Base-by-base conservation (phyloP, 441 rosid genomes). In the Omphalea diandra region DNA sequence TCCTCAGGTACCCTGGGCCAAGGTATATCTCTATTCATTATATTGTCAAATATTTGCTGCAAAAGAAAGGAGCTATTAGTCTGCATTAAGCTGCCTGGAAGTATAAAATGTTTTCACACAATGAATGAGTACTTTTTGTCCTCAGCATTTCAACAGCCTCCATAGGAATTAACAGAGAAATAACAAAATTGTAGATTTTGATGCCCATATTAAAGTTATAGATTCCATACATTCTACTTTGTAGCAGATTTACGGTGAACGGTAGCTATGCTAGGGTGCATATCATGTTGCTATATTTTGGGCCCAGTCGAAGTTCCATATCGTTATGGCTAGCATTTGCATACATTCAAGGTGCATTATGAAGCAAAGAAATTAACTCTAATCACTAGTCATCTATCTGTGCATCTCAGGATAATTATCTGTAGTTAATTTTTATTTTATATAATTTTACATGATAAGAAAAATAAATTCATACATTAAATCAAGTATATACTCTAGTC, bases 41-140 rank as follows among this genome's bases (percentile, higher is more conserved):
- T 90, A 70, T 88, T 96, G 80, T 90, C 99, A 72, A 96, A 93
- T 78, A 96, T 87, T 85, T 83, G 88, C 99, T 96, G 91, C 86
- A 84, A 75, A 8, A 61, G 54, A 67, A 47, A 60, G 43, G 69
- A 36, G 20, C 32, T 38, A 49, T 66, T 43, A 59, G 52, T 36
- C 60, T 44, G 60, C 24, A 53, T 63, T 65, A 64, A 69, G 67
- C 41, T 41, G 33, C 24, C 56, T 14, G 31, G 27, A 27, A 7
- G 38, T 49, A 22, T 63, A 43, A 56, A 55, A 71, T 73, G 35
- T 12, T 38, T 33, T 14, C 8, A 72, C 4, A 50, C 20, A 18
- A 47, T 32, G 26, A 63, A 29, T 9, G 2, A 38, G 35, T 12
- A 11, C 10, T 4, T 33, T 46, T 5, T 2, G 15, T 50, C 18